These are phyloP conservation scores for Metschnikowia arizonensis DNA, from an alignment of 805 yeast genomes.

Conservation along the genomic window DNA sequence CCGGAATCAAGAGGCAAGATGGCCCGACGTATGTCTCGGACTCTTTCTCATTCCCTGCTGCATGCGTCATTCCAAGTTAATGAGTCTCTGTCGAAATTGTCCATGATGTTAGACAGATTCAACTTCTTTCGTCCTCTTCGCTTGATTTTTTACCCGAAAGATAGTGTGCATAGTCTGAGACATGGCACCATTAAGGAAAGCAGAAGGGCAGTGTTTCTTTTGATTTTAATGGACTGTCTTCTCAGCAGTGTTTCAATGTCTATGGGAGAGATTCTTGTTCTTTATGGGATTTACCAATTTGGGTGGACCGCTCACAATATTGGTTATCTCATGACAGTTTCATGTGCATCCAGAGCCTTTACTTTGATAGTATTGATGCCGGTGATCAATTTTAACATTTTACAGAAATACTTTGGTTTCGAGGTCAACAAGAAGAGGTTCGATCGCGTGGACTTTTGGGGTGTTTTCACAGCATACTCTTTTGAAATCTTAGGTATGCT, in stretches of 20 bases:
- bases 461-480: constrained; percentile 32
- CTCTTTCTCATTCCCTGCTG: constrained; percentile 25
- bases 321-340: constrained; percentile 52
- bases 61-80: constrained; percentile 4
- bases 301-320: constrained; percentile 52
- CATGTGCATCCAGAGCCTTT: constrained; percentile 48
- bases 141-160: constrained; percentile 50
- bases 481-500: constrained; percentile 39
- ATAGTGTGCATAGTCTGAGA: constrained; percentile 21
- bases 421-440: constrained; percentile 37
- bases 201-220: constrained; percentile 40
- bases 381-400: constrained; percentile 31
- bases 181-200: constrained; percentile 18
- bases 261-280: constrained; percentile 38
- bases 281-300: constrained; percentile 52
- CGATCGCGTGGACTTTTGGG: constrained; percentile 49
- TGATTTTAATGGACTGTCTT: constrained; percentile 46
- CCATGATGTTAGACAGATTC: constrained; percentile 5
- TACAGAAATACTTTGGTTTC: constrained; percentile 31
- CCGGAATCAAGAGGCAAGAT: constrained; percentile 63
- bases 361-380: constrained; percentile 53
- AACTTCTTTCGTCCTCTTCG: constrained; percentile 46
- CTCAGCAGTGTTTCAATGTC: constrained; percentile 37
- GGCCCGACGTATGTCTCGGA: constrained; percentile 51
- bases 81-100: not conserved